Percentiles rank a stretch among this genome's conserved stretches.
Conservation (phyloP, 1,139 yeast species). For the Pneumocystis carinii region DNA sequence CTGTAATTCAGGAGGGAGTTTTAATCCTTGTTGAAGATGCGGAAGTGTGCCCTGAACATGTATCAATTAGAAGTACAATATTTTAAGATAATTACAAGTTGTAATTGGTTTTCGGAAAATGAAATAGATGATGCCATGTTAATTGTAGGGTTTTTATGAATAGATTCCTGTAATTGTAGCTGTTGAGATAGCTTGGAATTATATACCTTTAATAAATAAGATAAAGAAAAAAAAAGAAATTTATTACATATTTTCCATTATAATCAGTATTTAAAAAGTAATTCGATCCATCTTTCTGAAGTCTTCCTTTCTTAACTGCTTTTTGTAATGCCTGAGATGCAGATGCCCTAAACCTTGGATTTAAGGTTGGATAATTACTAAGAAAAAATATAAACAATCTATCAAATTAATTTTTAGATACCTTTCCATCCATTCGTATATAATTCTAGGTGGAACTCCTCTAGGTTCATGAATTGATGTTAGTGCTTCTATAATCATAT, state of each 20-base stretch:
- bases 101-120: background rate
- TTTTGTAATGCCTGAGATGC: background rate
- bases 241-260: background rate
- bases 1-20: conserved; percentile 17
- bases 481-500: background rate
- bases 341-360: conserved; percentile 1
- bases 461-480: background rate
- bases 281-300: background rate
- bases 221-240: background rate
- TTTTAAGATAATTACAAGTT: conserved; percentile 6
- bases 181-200: background rate
- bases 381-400: background rate
- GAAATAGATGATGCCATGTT: conserved; percentile 1
- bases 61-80: background rate
- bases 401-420: background rate
- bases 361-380: background rate
- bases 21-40: conserved; percentile 14
- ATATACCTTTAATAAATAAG: background rate
- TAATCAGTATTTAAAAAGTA: background rate
- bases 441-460: conserved; percentile 1
- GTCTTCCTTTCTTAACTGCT: background rate
- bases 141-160: background rate
- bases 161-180: background rate
- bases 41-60: conserved; percentile 12
- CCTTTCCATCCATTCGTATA: conserved; percentile 5